Evolutionary conservation across 129 eudicot genomes (phyloP).

Genomic region (Artemisia tridentata): DNA sequence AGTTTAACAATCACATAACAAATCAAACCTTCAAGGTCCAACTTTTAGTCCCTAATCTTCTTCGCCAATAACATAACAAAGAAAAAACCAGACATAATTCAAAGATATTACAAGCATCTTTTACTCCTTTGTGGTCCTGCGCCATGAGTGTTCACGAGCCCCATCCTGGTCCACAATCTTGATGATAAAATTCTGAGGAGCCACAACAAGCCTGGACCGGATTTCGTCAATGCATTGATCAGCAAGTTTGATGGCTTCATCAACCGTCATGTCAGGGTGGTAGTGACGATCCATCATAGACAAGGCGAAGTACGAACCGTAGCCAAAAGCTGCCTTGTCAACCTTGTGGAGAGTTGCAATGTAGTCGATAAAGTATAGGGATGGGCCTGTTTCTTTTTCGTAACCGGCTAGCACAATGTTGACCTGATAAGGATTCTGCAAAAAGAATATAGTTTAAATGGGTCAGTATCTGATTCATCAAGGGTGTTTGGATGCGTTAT

Average conservation of each 20-base stretch:
- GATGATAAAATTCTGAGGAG: constrained; percentile 95
- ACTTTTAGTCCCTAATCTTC: constrained; percentile 15
- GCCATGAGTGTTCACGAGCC: constrained; percentile 93
- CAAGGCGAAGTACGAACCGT: constrained; percentile 86
- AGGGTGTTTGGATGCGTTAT: not conserved
- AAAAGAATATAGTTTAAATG: not conserved
- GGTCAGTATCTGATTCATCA: not conserved
- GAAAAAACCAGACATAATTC: constrained; percentile 7
- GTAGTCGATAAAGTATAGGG: constrained; percentile 83
- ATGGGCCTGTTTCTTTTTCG: constrained; percentile 84
- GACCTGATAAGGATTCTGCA: constrained; percentile 86
- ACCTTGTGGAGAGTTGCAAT: constrained; percentile 94
- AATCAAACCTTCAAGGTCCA: constrained; percentile 24
- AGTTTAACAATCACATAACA: constrained; percentile 24
- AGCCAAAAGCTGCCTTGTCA: constrained; percentile 92
- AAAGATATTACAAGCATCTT: constrained; percentile 12
- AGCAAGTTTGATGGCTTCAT: constrained; percentile 82
- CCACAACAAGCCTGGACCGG: constrained; percentile 83
- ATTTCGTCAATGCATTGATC: constrained; percentile 84
- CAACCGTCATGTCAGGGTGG: constrained; percentile 75
- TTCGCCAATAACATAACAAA: constrained; percentile 22
- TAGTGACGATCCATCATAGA: constrained; percentile 98
- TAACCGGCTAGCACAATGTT: constrained; percentile 88
- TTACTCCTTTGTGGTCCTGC: constrained; percentile 43
- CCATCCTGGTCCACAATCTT: constrained; percentile 96